These are phyloP conservation scores for Malassezia equina DNA, from an alignment of 1,284 basidiomycete species.

Conservation along the genomic window DNA sequence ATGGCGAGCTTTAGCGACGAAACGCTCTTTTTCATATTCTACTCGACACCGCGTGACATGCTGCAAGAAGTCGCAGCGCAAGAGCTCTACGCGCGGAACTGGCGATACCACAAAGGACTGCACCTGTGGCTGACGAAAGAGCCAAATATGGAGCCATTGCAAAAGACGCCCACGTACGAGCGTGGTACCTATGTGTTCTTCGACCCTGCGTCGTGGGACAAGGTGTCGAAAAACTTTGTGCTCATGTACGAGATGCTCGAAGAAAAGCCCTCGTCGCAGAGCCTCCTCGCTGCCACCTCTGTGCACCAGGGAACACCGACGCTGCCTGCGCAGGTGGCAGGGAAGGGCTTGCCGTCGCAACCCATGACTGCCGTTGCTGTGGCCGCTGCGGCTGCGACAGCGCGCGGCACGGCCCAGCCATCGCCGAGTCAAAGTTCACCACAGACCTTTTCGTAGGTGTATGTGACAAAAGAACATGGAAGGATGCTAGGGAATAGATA, in stretches of 20 bases:
- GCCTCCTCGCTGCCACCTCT: neutral
- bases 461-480: neutral
- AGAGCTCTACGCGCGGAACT: conserved; percentile 93
- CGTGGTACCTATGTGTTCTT: conserved; percentile 81
- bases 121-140: conserved; percentile 93
- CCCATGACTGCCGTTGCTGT: neutral
- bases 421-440: conserved; percentile 5
- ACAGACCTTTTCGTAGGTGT: conserved; percentile 13
- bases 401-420: neutral
- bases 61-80: conserved; percentile 90
- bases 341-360: conserved; percentile 1
- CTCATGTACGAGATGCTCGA: conserved; percentile 76
- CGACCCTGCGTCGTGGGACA: conserved; percentile 79
- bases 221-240: conserved; percentile 63
- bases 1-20: conserved; percentile 85
- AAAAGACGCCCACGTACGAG: conserved; percentile 80
- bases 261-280: conserved; percentile 56
- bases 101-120: conserved; percentile 93
- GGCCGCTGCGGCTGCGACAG: neutral
- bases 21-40: conserved; percentile 98
- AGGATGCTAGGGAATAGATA: neutral
- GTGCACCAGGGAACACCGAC: conserved; percentile 1
- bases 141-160: conserved; percentile 65
- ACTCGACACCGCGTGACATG: conserved; percentile 81
- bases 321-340: conserved; percentile 1